These are phyloP conservation scores for Chaetothyriales sp. DNA, from an alignment of 2,329 filamentous ascomycete genomes.

Conservation along the genomic window DNA sequence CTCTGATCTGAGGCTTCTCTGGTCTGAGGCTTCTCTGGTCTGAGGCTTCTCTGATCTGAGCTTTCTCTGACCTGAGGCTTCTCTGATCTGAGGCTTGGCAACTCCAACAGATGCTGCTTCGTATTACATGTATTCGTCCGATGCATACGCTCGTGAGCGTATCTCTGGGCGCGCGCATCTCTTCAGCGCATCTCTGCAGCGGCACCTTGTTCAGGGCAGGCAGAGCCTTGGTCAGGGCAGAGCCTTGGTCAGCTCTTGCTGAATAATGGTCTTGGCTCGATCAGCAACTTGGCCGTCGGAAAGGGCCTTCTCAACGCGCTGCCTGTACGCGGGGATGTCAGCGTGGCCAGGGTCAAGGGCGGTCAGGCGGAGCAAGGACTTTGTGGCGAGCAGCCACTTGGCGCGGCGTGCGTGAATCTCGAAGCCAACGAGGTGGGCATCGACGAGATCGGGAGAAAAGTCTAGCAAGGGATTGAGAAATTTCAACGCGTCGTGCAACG, in stretches of 20 bases:
- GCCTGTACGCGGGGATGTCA: slow-evolving; percentile 60
- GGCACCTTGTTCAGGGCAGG: no score
- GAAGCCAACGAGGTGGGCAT: slow-evolving; percentile 74
- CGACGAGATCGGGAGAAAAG: slow-evolving; percentile 64
- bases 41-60: no score
- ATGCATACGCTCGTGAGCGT: not conserved
- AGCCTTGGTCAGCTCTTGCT: slow-evolving; percentile 29
- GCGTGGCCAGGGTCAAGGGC: slow-evolving; percentile 56
- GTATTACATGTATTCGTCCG: not conserved
- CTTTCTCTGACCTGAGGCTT: no score
- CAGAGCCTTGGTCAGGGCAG: not conserved
- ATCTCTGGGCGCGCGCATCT: no score
- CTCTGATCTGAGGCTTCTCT: not conserved
- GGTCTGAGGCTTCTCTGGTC: no score
- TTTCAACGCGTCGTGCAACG: slow-evolving; percentile 74
- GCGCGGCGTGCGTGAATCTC: slow-evolving; percentile 81
- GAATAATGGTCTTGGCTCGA: slow-evolving; percentile 37
- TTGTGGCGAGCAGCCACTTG: slow-evolving; percentile 76
- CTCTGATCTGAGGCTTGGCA: not conserved
- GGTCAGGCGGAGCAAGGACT: slow-evolving; percentile 64
- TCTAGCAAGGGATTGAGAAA: slow-evolving; percentile 72
- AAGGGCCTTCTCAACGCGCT: slow-evolving; percentile 54
- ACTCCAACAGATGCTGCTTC: not conserved
- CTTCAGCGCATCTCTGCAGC: not conserved
- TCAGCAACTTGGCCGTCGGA: slow-evolving; percentile 47